phyloP scores from a whole-genome alignment of 106 monocot genomes.

The Allium fistulosum region DNA sequence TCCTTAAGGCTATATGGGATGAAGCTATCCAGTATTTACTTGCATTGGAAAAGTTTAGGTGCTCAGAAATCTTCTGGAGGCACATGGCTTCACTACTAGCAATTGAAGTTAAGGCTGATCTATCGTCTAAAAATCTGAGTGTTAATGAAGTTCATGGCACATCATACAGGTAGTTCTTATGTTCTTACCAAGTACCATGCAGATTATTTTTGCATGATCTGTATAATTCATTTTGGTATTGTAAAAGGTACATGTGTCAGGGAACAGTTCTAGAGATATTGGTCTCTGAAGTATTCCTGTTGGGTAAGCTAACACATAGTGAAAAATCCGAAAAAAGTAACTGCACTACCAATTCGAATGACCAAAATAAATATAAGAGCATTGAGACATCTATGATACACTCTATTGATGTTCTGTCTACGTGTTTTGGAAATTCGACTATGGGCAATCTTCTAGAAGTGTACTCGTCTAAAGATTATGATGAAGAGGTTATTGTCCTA shows the following conservation, averaged over 20 bases:
- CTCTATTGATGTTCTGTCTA: slow-evolving; percentile 28
- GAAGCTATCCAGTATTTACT: slow-evolving; percentile 39
- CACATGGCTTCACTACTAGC: slow-evolving; percentile 26
- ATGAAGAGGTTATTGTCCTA: slow-evolving; percentile 28
- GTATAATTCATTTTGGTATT: not conserved
- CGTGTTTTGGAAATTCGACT: slow-evolving; percentile 33
- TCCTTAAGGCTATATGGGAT: slow-evolving; percentile 79
- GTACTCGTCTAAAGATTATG: slow-evolving; percentile 35
- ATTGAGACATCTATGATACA: slow-evolving; percentile 4
- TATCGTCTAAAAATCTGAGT: slow-evolving; percentile 18
- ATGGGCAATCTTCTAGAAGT: slow-evolving; percentile 36
- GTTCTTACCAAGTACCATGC: not conserved
- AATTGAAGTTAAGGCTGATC: slow-evolving; percentile 2
- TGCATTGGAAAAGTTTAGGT: slow-evolving; percentile 44
- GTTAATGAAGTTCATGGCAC: slow-evolving; percentile 11
- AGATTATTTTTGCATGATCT: no score
- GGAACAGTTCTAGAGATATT: slow-evolving; percentile 58
- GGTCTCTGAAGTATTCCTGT: slow-evolving; percentile 63
- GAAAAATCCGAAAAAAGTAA: slow-evolving; percentile 15
- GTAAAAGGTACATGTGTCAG: slow-evolving; percentile 58
- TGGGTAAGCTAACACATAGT: slow-evolving; percentile 26
- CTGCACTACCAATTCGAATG: slow-evolving; percentile 8
- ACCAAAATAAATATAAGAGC: not conserved
- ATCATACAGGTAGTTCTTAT: slow-evolving; percentile 36
- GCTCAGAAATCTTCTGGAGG: slow-evolving; percentile 53